Evolutionary conservation across 768 basidiomycete genomes (phyloP), one percentile per base, ranked within the genome.

Genomic region (Naematelia encephala): DNA sequence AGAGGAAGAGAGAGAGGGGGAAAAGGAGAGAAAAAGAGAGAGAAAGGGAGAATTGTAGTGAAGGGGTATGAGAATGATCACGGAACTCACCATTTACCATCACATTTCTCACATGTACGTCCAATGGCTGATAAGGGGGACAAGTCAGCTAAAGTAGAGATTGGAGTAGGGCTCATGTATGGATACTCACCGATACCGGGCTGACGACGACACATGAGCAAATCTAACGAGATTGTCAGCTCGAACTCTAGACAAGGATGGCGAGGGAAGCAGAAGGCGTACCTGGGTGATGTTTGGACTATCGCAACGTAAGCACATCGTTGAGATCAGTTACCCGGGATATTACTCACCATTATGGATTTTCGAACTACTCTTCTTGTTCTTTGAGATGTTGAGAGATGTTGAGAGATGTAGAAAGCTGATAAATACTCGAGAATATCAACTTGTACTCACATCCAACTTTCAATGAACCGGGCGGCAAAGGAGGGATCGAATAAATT

Each of bases 141-240:
- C 16, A 8, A 19, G 27, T 13, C n/a, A 5, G 22, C 3, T 4
- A 42, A 28, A 50, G 48, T 25, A 44, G n/a, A 28, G 4, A 30
- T 43, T 26, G 1, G 4, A 22, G 34, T 8, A 51, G 16, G 28
- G 26, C 34, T 4, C 27, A 45, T 28, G 8, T 1, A 44, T 12
- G 30, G n/a, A 10, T n/a, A 54, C 86, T 66, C 67, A 90, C 93
- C 93, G 57, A 98, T 98, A 64, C 96, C 96, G 68, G 96, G 88
- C 78, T 98, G 93, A 58, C 91, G 87, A 77, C 94, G 83, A 80
- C 94, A 99, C 91, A 97, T 94, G 67, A 99, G 93, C 47, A 99
- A 79, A 86, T 99, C 94, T 93, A 39, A 53, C 50, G 26, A 43
- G 23, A 5, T n/a, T n/a, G 45, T 42, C 50, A 28, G 45, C 47